Base-by-base conservation (phyloP, 345 rosid genomes). In the Lagerstroemia speciosa region DNA sequence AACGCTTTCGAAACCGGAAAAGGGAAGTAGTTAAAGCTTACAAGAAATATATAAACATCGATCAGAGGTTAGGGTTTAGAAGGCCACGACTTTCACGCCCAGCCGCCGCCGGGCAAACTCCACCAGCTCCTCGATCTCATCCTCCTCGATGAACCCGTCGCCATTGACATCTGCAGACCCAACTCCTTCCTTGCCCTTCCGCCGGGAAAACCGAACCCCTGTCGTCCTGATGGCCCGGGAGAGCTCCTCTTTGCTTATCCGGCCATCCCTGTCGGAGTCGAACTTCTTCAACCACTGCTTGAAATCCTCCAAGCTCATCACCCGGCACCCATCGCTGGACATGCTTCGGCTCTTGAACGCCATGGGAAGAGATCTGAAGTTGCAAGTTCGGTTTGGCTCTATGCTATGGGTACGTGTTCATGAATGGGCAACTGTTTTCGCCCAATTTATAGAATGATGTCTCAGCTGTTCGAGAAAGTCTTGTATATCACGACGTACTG, bases 181-280 rank as follows among this genome's bases (percentile, higher is more conserved):
- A 12, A 78, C 22, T 15, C 61, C 70, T 3, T 29, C 72, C 69
- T 20, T 24, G 61, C 52, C 48, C 50, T 48, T 68, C 75, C 65
- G 38, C 32, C 68, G 26, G 6, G 76, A 26, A 14, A 73, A 64
- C 37, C 34, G n/a, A 8, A 50, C 33, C 8, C 71, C 79, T 0
- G 37, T 17, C 41, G 17, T 11, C 3, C 53, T 62, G 70, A 75
- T 40, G 43, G 79, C 74, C n/a, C 74, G 62, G n/a, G 17, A 48
- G 20, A 79, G 78, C 72, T 77, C 82, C 50, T 69, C 67, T 46
- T 37, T 71, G 76, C 77, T 79, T 31, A 79, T 73, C 19, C 58
- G 72, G 14, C 75, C 74, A 15, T 77, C 82, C 14, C 24, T 15
- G 65, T 78, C 65, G 2, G 41, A 5, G n/a, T 83, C 82, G 9